Evolutionary conservation across 176 grass and related monocot species (phyloP).

Genomic region (Carex littledalei): DNA sequence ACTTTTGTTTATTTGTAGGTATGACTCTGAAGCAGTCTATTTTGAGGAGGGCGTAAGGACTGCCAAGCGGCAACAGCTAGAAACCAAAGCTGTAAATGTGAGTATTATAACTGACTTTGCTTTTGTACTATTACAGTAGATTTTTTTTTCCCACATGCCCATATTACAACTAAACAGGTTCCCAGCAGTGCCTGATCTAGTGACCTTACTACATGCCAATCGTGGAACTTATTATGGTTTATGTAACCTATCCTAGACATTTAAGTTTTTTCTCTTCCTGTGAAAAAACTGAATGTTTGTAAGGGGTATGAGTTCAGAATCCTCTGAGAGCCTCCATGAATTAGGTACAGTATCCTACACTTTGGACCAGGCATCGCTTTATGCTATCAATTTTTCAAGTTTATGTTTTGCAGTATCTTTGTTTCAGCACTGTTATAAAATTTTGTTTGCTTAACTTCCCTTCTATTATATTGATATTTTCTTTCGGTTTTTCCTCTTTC

Average conservation of each 20-base stretch:
- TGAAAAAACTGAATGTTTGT: background rate
- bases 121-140: background rate
- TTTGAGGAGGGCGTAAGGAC: conserved; percentile 86
- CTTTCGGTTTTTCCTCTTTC: conserved; percentile 11
- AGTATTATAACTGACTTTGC: conserved; percentile 18
- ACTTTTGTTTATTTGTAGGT: conserved; percentile 40
- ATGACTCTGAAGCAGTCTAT: conserved; percentile 76
- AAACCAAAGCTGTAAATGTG: conserved; percentile 71
- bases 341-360: background rate
- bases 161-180: background rate
- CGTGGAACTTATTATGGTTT: background rate
- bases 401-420: background rate
- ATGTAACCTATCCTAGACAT: background rate
- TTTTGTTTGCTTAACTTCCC: background rate
- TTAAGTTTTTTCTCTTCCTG: background rate
- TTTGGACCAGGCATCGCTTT: background rate
- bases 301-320: background rate
- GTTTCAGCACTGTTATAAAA: background rate
- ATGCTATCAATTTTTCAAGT: background rate
- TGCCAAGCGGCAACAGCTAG: conserved; percentile 60
- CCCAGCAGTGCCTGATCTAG: background rate
- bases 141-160: background rate
- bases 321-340: background rate
- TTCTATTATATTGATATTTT: conserved; percentile 5
- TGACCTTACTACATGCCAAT: background rate